These are phyloP conservation scores for Fusarium sp. DNA, from an alignment of 2,329 filamentous ascomycete species.

Conservation along the genomic window DNA sequence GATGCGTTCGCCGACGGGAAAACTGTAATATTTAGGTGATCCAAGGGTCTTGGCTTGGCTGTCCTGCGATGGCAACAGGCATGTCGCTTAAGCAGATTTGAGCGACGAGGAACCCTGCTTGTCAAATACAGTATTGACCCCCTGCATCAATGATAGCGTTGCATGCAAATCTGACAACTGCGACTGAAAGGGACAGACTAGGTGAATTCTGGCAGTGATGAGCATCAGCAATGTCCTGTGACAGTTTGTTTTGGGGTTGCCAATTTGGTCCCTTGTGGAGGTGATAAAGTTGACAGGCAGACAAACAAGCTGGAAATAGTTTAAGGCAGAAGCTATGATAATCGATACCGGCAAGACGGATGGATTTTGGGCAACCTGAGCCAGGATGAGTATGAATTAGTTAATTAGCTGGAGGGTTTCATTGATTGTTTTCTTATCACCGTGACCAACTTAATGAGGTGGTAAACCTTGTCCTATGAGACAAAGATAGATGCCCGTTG, in stretches of 20 bases:
- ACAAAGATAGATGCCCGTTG: background rate
- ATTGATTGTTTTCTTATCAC: conserved; percentile 18
- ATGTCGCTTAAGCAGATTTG: conserved; percentile 31
- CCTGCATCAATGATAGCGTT: conserved; percentile 34
- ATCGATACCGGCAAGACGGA: conserved; percentile 7
- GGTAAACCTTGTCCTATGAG: background rate
- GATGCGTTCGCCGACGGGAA: conserved; percentile 32
- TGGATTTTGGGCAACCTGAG: conserved; percentile 2
- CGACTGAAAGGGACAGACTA: conserved; percentile 27
- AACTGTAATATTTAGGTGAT: conserved; percentile 21
- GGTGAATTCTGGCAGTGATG: conserved; percentile 32
- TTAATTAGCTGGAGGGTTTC: background rate
- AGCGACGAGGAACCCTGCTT: conserved; percentile 30
- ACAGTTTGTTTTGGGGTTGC: background rate
- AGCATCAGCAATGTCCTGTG: conserved; percentile 15
- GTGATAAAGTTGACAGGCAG: conserved; percentile 9
- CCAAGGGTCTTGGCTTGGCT: conserved; percentile 27
- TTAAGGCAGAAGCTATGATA: conserved; percentile 5
- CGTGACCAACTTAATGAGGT: background rate
- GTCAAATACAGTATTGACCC: conserved; percentile 30
- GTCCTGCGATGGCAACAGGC: conserved; percentile 9
- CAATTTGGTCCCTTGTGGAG: conserved; percentile 16
- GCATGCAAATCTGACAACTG: conserved; percentile 45
- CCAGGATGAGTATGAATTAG: conserved; percentile 1
- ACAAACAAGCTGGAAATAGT: conserved; percentile 19